Base-by-base conservation (phyloP, 2,329 filamentous ascomycete species). In the Beauveria brongniartii region DNA sequence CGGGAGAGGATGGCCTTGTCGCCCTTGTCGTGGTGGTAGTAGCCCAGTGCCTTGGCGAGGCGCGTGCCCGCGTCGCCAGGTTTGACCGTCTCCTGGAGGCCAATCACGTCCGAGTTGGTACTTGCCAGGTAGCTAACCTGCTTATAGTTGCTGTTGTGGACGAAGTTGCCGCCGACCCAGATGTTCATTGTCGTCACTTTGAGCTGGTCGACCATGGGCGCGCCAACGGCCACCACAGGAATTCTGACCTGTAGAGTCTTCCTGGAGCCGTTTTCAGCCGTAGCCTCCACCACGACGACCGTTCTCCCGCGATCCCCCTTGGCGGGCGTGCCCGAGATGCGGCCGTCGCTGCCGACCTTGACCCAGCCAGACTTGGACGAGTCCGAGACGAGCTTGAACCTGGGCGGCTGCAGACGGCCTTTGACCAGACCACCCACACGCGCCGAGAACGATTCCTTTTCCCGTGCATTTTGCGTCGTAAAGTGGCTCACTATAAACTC, bases 141-240 rank as follows among this genome's bases (percentile, higher is more conserved):
- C 67, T 77, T 78, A 48, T 67, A 66, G 61, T 75, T 72, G 62
- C 71, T 74, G 63, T 72, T 64, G 30, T 70, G 70, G 37, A 77
- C 70, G 9, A 67, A 63, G 2, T 69, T 69, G 50, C 74, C 75
- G 4, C 74, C 73, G 52, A 69, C 64, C 76, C 76, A 78, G 56
- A 78, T 67, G 66, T 78, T 78, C 61, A 70, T 72, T 4, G 72
- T 69, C 54, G 77, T 65, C 14, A 77, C 70, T 46, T 68, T 68
- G 40, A 77, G 65, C 26, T 72, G 55, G 10, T 71, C 67, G 1
- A 77, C 67, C 2, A 78, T 69, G 5, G 65, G 62, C 2, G 66
- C 46, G 16, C 68, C 67, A 1, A 63, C 26, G 1, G 61, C 61
- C 9, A 64, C 65, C 2, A 77, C 69, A 2, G 71, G 74, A 28